Conservation (phyloP, 306 rosid species). For the Lotus japonicus region DNA sequence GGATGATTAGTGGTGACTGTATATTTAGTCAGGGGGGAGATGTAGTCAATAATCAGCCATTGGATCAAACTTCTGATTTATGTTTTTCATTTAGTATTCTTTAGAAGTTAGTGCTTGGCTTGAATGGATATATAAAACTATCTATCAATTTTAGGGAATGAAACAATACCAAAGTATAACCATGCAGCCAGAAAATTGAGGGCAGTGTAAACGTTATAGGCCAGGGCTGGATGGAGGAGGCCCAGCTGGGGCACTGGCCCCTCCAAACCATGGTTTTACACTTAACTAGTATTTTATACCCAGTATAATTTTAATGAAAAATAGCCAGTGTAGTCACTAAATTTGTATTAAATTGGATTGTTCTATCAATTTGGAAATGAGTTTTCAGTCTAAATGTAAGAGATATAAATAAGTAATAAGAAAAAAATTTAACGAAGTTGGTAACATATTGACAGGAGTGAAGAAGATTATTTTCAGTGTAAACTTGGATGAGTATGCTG, state of each 20-base stretch:
- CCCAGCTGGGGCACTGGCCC: background rate
- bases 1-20: background rate
- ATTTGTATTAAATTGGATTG: background rate
- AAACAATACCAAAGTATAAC: background rate
- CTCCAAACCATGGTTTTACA: background rate
- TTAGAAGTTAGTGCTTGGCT: background rate
- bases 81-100: background rate
- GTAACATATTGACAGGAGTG: background rate
- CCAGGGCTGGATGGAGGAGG: background rate
- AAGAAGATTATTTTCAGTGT: background rate
- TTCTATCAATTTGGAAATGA: background rate
- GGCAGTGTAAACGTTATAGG: background rate
- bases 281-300: background rate
- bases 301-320: background rate
- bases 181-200: background rate
- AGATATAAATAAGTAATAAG: background rate
- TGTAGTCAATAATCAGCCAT: background rate
- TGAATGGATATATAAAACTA: background rate
- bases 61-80: background rate
- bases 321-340: background rate
- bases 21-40: background rate
- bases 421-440: background rate
- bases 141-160: background rate
- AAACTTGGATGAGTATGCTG: too few relatives aligned
- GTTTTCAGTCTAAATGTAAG: background rate